Conservation (phyloP, 805 yeast genomes). For the Schwanniomyces pseudopolymorphus region DNA sequence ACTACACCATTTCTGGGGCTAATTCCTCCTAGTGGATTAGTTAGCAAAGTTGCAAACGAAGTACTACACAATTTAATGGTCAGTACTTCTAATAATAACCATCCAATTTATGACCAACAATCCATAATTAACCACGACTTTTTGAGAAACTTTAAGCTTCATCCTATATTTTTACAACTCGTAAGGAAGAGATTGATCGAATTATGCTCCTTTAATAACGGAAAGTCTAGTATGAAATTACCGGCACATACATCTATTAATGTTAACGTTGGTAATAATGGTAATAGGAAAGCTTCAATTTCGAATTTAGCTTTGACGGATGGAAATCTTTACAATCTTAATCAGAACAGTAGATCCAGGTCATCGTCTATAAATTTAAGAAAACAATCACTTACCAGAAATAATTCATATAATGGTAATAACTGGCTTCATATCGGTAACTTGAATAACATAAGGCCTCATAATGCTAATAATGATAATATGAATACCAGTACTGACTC, state of each 20-base stretch:
- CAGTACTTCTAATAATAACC: conserved; percentile 13
- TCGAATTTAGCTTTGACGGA: conserved; percentile 42
- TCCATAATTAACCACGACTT: conserved; percentile 30
- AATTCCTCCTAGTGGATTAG: conserved; percentile 45
- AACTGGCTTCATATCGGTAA: conserved; percentile 48
- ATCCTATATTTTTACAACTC: conserved; percentile 41
- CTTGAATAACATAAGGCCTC: conserved; percentile 31
- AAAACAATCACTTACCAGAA: conserved; percentile 44
- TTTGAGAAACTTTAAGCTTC: conserved; percentile 28
- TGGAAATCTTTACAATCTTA: conserved; percentile 33
- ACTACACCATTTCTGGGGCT: conserved; percentile 45
- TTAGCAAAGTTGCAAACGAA: conserved; percentile 43
- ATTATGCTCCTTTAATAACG: conserved; percentile 28
- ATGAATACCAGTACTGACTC: conserved; percentile 36
- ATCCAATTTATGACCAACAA: conserved; percentile 32
- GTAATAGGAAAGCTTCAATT: conserved; percentile 35
- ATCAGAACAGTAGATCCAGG: conserved; percentile 30
- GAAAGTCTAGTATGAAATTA: conserved; percentile 10
- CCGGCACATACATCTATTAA: conserved; percentile 28
- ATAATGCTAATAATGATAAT: conserved; percentile 15
- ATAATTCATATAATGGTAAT: conserved; percentile 32
- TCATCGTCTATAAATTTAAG: conserved; percentile 38
- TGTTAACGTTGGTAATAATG: conserved; percentile 10
- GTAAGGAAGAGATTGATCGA: conserved; percentile 42
- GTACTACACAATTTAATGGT: conserved; percentile 28